Evolutionary conservation across 176 grass and related monocot species (phyloP).

Genomic region (Phragmites australis): DNA sequence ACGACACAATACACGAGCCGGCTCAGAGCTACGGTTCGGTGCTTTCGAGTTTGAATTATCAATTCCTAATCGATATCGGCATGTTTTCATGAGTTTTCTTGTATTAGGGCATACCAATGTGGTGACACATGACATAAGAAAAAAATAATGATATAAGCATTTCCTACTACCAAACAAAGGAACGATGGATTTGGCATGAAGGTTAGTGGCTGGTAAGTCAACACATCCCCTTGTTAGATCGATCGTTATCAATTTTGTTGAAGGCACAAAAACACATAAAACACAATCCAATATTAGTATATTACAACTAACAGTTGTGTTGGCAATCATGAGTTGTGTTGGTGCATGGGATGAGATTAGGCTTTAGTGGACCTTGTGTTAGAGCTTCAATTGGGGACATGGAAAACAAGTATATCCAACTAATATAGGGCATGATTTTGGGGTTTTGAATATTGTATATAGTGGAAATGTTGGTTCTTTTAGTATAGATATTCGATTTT

Average conservation of each 20-base stretch:
- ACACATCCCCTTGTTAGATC: not conserved
- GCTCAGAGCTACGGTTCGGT: too few relatives aligned
- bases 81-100: too few relatives aligned
- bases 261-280: not conserved
- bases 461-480: not conserved
- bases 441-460: not conserved
- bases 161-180: not conserved
- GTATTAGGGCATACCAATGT: not conserved
- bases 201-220: not conserved
- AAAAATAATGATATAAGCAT: not conserved
- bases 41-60: too few relatives aligned
- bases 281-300: not conserved
- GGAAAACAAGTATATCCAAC: not conserved
- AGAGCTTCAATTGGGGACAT: not conserved
- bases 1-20: slow-evolving; percentile 57
- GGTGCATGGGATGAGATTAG: not conserved
- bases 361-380: not conserved
- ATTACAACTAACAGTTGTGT: not conserved
- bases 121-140: not conserved
- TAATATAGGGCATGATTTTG: not conserved
- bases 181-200: not conserved
- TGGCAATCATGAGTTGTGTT: not conserved
- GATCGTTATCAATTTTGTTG: too few relatives aligned
- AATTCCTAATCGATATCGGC: too few relatives aligned
- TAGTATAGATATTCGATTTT: not conserved